Base-by-base conservation (phyloP, 2,329 filamentous ascomycete genomes). In the Trichoderma sp. region DNA sequence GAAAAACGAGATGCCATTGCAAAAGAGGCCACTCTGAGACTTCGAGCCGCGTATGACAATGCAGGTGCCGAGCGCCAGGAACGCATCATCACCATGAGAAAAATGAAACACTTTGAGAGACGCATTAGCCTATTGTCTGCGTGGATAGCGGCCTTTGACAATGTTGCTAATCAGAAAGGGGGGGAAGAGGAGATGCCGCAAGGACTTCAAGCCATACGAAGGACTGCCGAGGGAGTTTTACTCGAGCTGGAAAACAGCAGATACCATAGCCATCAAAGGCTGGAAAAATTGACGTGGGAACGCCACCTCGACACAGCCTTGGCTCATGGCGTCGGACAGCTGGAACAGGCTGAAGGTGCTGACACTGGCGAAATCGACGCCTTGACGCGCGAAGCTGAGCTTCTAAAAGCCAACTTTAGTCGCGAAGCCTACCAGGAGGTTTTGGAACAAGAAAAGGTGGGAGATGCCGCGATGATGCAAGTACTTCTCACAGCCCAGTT, bases 81-180 rank as follows among this genome's bases (percentile, higher is more conserved):
- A 71, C 92, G 92, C 73, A 84, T 91, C 54, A 87, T 83, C 69
- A 90, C 90, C 75, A 93, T 96, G 89, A 93, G 93, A 81, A 93
- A 92, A 74, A 82, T 96, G 69, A 90, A 91, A 73, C 89, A 91
- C 66, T 89, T 97, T 37, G 93, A 97, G 81, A 88, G 93, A 72
- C 89, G 96, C 18, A 97, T 97, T 71, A 86, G 89, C 7, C 84
- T 97, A 70, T 85, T 99, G n/a, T 94, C 91, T 4, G 90, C 91
- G 1, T 99, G 96, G 96, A 91, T 97, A 68, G 92, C 91, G 1
- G 93, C 94, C 2, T 99, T 98, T 74, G 95, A 98, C 71, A 84
- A 86, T 1, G 87, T 96, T 3, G 95, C 91, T 73, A 92, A 93
- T 49, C 85, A 85, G 59, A 86, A 89, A 21, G 75, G 73, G 0